These are phyloP conservation scores for Elsinoe arachidis DNA, from an alignment of 2,329 filamentous ascomycete genomes.

Conservation along the genomic window DNA sequence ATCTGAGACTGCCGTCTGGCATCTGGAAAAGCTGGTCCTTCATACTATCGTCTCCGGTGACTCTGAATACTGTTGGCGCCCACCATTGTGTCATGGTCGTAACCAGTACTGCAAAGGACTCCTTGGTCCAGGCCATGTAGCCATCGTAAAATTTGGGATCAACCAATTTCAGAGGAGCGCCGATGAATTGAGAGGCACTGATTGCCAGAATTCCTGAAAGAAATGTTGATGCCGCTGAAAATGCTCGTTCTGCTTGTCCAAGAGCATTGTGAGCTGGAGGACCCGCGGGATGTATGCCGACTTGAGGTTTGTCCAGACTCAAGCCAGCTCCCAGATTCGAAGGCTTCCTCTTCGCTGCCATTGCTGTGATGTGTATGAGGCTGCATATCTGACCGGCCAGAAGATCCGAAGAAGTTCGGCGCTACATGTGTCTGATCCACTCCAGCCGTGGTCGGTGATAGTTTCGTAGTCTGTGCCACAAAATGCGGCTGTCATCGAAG, in stretches of 20 bases:
- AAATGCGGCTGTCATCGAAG: constrained; percentile 12
- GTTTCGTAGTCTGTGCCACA: neutral
- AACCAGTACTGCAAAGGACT: constrained; percentile 68
- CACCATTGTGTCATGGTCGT: constrained; percentile 79
- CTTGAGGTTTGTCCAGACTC: constrained; percentile 30
- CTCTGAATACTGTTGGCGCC: constrained; percentile 68
- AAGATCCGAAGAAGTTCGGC: neutral
- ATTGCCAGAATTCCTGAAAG: constrained; percentile 43
- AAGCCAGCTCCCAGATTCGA: constrained; percentile 36
- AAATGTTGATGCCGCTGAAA: constrained; percentile 43
- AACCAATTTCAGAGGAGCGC: constrained; percentile 64
- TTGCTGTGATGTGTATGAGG: constrained; percentile 10
- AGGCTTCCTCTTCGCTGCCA: constrained; percentile 9
- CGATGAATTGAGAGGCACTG: constrained; percentile 64
- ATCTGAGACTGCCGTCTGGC: constrained; percentile 60
- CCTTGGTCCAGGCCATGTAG: constrained; percentile 81
- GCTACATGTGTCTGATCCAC: constrained; percentile 1
- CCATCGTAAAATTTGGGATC: constrained; percentile 72
- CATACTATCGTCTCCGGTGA: constrained; percentile 75
- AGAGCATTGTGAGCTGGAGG: constrained; percentile 39
- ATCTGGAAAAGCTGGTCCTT: constrained; percentile 63
- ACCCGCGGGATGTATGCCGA: constrained; percentile 32
- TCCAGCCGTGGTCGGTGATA: neutral
- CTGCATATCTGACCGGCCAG: constrained; percentile 7
- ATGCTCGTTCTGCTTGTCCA: constrained; percentile 42